Percentiles rank a stretch among this genome's conserved stretches.
Conservation (phyloP, 1,284 basidiomycete species). For the Gomphus bonarii region DNA sequence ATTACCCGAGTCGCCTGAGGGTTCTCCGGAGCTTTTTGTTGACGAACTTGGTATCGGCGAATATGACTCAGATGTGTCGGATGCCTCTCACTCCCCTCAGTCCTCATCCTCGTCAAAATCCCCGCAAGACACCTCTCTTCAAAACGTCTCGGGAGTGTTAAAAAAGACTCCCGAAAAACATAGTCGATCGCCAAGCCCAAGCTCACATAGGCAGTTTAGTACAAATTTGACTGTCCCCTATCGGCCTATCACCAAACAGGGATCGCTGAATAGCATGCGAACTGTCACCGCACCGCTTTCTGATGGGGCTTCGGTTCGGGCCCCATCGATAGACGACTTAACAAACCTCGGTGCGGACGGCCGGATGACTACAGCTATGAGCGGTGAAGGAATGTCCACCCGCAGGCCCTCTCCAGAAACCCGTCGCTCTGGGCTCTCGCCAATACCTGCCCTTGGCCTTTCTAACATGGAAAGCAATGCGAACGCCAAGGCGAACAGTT, state of each 20-base stretch:
- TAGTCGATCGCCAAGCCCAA: neutral
- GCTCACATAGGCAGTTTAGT: neutral
- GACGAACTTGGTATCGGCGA: neutral
- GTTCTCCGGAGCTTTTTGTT: neutral
- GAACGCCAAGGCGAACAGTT: neutral
- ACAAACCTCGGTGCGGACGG: neutral
- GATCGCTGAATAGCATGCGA: constrained; percentile 52
- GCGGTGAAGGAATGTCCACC: neutral
- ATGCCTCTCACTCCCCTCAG: neutral
- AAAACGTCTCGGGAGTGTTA: neutral
- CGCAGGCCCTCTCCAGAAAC: neutral
- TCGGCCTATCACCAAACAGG: neutral
- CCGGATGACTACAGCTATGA: neutral
- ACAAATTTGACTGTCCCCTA: neutral
- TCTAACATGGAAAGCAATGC: neutral
- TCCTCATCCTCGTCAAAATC: neutral
- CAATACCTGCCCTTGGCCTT: neutral
- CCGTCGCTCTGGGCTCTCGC: neutral
- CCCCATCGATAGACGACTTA: neutral
- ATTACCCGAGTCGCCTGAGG: neutral
- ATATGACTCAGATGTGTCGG: neutral
- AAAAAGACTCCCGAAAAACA: neutral
- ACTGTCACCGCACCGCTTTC: constrained; percentile 40
- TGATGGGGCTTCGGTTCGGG: constrained; percentile 20
- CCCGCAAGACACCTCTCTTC: neutral